Percentiles rank a stretch among this genome's conserved stretches.
Evolutionary conservation across 208 protist genomes (phyloP).

Genomic region (Porcisia deanei): DNA sequence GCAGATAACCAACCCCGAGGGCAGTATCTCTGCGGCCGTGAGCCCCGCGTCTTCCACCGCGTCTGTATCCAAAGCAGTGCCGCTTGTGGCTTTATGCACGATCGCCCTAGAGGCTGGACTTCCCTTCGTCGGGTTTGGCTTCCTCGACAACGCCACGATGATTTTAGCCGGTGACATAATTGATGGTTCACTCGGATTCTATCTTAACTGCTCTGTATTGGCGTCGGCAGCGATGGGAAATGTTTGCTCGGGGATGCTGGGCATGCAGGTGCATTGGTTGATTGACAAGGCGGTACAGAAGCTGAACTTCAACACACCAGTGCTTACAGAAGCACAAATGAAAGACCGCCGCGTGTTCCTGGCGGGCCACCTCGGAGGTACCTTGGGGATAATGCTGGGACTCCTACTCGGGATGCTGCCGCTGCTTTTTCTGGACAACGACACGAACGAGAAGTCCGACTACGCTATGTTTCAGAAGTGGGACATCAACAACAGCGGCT

Average conservation of each 20-base stretch:
- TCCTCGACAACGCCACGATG: slow-evolving; percentile 92
- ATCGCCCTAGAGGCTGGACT: slow-evolving; percentile 83
- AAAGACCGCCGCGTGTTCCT: slow-evolving; percentile 81
- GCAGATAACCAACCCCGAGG: background rate
- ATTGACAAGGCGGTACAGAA: slow-evolving; percentile 88
- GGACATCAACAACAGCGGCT: slow-evolving; percentile 77
- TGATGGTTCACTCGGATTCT: slow-evolving; percentile 82
- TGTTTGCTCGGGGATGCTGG: slow-evolving; percentile 83
- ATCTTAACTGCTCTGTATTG: slow-evolving; percentile 90
- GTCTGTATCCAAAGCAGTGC: slow-evolving; percentile 33
- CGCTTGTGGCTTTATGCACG: slow-evolving; percentile 57
- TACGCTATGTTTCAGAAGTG: slow-evolving; percentile 78
- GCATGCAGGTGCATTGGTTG: slow-evolving; percentile 91
- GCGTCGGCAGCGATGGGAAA: slow-evolving; percentile 93
- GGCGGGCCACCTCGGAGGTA: slow-evolving; percentile 88
- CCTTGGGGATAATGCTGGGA: slow-evolving; percentile 85
- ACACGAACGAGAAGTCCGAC: slow-evolving; percentile 77
- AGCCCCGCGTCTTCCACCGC: slow-evolving; percentile 9
- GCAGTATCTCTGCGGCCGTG: background rate
- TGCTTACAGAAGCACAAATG: slow-evolving; percentile 87
- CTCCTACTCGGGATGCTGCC: slow-evolving; percentile 89
- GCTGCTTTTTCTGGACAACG: slow-evolving; percentile 68
- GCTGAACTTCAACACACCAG: slow-evolving; percentile 69
- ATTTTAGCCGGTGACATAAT: slow-evolving; percentile 91
- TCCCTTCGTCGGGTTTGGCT: slow-evolving; percentile 92